These are phyloP conservation scores for Scheffersomyces lignicola DNA, from an alignment of 1,139 yeast genomes.

Conservation along the genomic window DNA sequence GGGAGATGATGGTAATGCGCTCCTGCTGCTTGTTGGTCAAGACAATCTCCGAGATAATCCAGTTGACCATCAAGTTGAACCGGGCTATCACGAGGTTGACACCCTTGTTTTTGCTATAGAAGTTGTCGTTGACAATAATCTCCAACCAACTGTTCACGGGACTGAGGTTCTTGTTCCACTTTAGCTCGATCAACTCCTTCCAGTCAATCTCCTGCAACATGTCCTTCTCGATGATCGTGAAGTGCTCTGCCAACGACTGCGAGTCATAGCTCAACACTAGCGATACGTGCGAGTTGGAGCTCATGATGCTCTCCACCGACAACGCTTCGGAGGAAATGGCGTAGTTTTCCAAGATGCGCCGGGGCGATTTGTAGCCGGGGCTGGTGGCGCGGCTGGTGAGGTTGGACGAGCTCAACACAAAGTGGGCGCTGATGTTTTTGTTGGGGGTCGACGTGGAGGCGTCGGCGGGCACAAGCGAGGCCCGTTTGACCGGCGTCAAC, in stretches of 20 bases:
- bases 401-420: background rate
- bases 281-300: conserved; percentile 60
- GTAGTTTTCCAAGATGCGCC: conserved; percentile 38
- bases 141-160: conserved; percentile 89
- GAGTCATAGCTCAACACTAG: conserved; percentile 76
- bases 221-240: conserved; percentile 85
- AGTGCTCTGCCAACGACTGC: conserved; percentile 65
- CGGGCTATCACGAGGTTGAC: conserved; percentile 83
- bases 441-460: conserved; percentile 18
- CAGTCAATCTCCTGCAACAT: conserved; percentile 84
- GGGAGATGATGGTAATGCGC: conserved; percentile 65
- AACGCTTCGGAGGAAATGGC: conserved; percentile 29
- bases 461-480: conserved; percentile 1
- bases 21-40: conserved; percentile 61
- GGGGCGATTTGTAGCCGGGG: conserved; percentile 26
- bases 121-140: conserved; percentile 62
- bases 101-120: conserved; percentile 55
- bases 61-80: conserved; percentile 84
- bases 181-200: conserved; percentile 80
- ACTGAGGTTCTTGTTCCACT: conserved; percentile 66
- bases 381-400: conserved; percentile 3
- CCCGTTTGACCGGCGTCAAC: conserved; percentile 23
- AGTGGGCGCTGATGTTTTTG: background rate
- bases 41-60: conserved; percentile 88
- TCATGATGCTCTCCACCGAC: conserved; percentile 38